Evolutionary conservation across 1,139 yeast species (phyloP).

Genomic region (Lodderomyces theae): DNA sequence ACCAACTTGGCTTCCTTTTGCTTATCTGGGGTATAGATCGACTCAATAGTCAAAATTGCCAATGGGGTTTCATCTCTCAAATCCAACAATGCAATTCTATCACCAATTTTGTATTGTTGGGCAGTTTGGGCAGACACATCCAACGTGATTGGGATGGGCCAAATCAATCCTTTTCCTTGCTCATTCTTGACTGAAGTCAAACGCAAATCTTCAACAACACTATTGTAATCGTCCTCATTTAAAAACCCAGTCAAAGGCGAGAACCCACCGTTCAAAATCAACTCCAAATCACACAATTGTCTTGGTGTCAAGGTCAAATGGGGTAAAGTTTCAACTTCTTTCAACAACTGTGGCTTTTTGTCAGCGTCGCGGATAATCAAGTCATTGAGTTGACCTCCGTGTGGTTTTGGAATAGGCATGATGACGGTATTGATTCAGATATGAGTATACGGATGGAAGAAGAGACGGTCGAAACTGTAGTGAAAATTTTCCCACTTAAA

Average conservation of each 20-base stretch:
- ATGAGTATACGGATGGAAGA: too few relatives aligned
- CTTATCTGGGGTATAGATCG: constrained; percentile 82
- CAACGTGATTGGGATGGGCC: constrained; percentile 92
- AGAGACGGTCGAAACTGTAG: too few relatives aligned
- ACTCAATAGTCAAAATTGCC: constrained; percentile 77
- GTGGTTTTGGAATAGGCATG: constrained; percentile 76
- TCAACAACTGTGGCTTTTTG: constrained; percentile 51
- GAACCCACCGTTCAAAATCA: constrained; percentile 90
- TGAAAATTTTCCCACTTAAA: constrained; percentile 1
- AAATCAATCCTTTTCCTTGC: constrained; percentile 62
- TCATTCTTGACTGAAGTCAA: constrained; percentile 47
- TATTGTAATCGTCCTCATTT: constrained; percentile 72
- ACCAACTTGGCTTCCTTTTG: constrained; percentile 75
- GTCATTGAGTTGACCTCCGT: constrained; percentile 88
- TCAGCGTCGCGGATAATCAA: constrained; percentile 76
- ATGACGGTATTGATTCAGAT: neutral
- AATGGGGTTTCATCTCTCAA: constrained; percentile 77
- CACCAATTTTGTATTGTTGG: constrained; percentile 46
- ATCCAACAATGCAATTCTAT: constrained; percentile 73
- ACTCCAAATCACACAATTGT: constrained; percentile 90
- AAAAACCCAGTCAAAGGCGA: constrained; percentile 89
- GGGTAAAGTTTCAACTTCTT: constrained; percentile 50
- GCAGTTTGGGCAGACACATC: constrained; percentile 66
- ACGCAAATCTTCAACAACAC: constrained; percentile 77
- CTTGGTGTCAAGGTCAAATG: constrained; percentile 70